These are phyloP conservation scores for Calycina herbarum DNA, from an alignment of 2,329 filamentous ascomycete species.

Conservation along the genomic window DNA sequence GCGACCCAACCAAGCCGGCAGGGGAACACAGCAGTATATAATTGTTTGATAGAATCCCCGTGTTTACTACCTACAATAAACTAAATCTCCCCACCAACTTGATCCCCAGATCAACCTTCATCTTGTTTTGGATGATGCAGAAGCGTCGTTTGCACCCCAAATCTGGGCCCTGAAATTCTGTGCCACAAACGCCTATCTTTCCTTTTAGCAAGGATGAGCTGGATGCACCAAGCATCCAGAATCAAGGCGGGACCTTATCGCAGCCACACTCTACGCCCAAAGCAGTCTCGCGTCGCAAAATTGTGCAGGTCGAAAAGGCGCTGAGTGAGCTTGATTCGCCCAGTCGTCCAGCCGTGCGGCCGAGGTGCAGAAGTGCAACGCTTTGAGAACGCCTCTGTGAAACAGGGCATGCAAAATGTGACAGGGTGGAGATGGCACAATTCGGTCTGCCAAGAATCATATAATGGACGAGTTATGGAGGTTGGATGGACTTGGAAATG, in stretches of 20 bases:
- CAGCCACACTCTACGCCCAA: not conserved
- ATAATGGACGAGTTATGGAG: not conserved
- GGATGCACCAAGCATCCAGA: not conserved
- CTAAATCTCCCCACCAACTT: not conserved
- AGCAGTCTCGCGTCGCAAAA: not conserved
- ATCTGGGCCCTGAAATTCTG: not conserved
- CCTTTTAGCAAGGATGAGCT: not conserved
- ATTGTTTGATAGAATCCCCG: not conserved
- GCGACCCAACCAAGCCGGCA: not conserved
- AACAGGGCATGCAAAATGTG: not conserved
- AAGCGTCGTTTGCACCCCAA: too few species aligned
- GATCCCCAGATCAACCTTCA: not conserved
- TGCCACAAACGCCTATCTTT: slow-evolving; percentile 2
- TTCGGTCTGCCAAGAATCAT: not conserved
- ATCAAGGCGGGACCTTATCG: not conserved
- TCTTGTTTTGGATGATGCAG: not conserved
- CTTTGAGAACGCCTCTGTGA: not conserved
- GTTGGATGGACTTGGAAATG: too few species aligned
- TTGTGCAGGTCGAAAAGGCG: not conserved
- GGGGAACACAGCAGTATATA: not conserved
- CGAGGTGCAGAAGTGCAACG: not conserved
- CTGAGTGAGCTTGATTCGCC: not conserved
- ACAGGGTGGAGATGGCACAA: not conserved
- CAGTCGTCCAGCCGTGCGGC: not conserved
- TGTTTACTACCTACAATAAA: not conserved